Evolutionary conservation across 441 rosid species (phyloP), one percentile per base, ranked within the genome.

Genomic region (Erodium moschatum): DNA sequence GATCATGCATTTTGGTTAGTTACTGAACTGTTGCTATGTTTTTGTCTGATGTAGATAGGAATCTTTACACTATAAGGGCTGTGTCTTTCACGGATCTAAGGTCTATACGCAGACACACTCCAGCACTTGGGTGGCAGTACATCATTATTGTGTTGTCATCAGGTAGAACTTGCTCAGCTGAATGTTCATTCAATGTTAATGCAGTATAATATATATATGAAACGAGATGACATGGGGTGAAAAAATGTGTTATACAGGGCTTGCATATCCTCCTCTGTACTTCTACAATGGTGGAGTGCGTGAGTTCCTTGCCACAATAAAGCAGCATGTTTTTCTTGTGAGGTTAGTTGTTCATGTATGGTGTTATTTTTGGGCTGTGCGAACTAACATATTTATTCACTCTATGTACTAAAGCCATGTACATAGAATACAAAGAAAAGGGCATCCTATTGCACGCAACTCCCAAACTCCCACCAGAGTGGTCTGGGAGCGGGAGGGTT

Each of bases 51-150:
- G 76, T 79, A 95, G 99, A 88, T 75, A 86, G 81, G 84, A 90
- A 78, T 78, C 91, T 95, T 29, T 92, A 95, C 78, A 90, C 99
- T 18, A 92, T 95, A 76, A 85, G 83, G 65, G 90, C 87, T 24
- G 81, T 87, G 75, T 89, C 96, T 5, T 86, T 92, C 75, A 67
- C 86, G 0, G 98, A 90, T 4, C 90, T 95, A 68, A 81, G 93
- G 76, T 90, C 95, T 29, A 89, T 95, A 69, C 84, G 89, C 42
- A 81, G 98, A 64, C 96, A 92, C 70, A 86, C 89, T 73, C 99
- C 98, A 6, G 78, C 98, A 70, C 69, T 95, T 16, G 99, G 97
- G 68, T 95, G 99, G 97, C 99, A 92, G 79, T 92, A 87, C 79
- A 80, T 92, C 10, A 95, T 95, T 66, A 81, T 90, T 68, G 96